Base-by-base conservation (phyloP, 345 rosid species). In the Rhodomyrtus tomentosa region DNA sequence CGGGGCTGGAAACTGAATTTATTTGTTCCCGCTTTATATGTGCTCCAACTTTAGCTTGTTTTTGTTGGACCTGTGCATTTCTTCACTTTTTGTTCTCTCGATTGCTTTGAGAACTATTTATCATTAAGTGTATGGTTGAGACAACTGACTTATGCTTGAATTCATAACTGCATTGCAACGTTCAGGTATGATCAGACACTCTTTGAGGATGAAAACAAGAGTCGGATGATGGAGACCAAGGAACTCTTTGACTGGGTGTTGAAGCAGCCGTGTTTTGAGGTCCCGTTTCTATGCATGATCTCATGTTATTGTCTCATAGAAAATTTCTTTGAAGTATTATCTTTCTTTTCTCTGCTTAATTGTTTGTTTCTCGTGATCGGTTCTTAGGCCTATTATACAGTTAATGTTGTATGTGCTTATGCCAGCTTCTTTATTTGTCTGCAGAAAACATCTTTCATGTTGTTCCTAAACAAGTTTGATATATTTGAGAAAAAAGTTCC, bases 371-470 rank as follows among this genome's bases (percentile, higher is more conserved):
- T 54, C 15, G 53, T 54, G 55, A 7, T 59, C 16, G 27, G 38
- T 38, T 16, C 50, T 20, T 6, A 20, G 6, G 5, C 48, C 79
- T 68, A 36, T 36, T 68, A 11, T 52, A 81, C 10, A 14, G 40
- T 50, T 32, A 25, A 80, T 36, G 45, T 36, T 2, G 13, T 68
- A 20, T 68, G 79, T 36, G 45, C 79, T 68, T 68, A 68, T 18
- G 79, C 12, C 40, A 68, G 79, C 79, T 68, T 68, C 79, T 68
- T 86, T 50, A 85, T 81, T 15, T 81, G 55, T 82, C 27, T 73
- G 92, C 98, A 98, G 99, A 98, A 96, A 93, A 98, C 99, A 45
- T 95, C 99, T 82, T 95, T 98, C 91, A 95, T 98, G 99, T 91
- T 98, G 86, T 98, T 96, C 85, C 90, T 98, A 58, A 98, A 98